Evolutionary conservation across 2,329 filamentous ascomycete species (phyloP).

Genomic region (Coniochaeta sp.): DNA sequence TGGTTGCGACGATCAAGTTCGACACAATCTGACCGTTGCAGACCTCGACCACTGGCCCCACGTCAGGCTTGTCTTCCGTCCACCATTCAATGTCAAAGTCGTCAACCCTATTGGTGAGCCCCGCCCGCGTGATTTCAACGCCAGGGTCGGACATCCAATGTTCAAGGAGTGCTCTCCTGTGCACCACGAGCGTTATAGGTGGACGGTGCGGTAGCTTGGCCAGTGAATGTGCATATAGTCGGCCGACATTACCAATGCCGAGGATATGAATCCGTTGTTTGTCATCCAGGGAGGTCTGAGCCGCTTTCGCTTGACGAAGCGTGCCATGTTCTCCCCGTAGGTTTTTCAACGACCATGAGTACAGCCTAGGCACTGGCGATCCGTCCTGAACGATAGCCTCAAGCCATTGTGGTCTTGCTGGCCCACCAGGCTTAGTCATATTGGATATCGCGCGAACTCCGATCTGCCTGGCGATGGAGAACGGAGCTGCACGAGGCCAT

Average conservation of each 20-base stretch:
- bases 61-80: constrained; percentile 33
- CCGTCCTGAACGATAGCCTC: constrained; percentile 7
- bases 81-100: constrained; percentile 47
- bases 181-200: constrained; percentile 74
- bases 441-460: not conserved
- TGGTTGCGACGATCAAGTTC: constrained; percentile 73
- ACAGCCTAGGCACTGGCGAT: constrained; percentile 8
- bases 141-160: constrained; percentile 37
- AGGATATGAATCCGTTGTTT: constrained; percentile 62
- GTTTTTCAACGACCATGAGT: constrained; percentile 13
- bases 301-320: not conserved
- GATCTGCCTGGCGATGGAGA: not conserved
- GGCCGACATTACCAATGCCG: constrained; percentile 74
- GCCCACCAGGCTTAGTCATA: not conserved
- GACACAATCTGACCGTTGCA: constrained; percentile 40
- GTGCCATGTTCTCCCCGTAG: not conserved
- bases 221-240: constrained; percentile 68
- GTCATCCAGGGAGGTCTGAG: constrained; percentile 1
- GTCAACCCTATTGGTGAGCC: constrained; percentile 19
- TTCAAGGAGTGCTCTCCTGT: constrained; percentile 43
- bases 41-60: constrained; percentile 31
- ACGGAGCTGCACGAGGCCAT: not conserved
- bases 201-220: constrained; percentile 51
- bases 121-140: constrained; percentile 34
- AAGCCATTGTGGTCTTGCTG: constrained; percentile 9